A percentile compares a stretch with the other conserved stretches of the same genome.
Evolutionary conservation across 1,284 basidiomycete genomes (phyloP).

Genomic region (Takashimella tepidaria): DNA sequence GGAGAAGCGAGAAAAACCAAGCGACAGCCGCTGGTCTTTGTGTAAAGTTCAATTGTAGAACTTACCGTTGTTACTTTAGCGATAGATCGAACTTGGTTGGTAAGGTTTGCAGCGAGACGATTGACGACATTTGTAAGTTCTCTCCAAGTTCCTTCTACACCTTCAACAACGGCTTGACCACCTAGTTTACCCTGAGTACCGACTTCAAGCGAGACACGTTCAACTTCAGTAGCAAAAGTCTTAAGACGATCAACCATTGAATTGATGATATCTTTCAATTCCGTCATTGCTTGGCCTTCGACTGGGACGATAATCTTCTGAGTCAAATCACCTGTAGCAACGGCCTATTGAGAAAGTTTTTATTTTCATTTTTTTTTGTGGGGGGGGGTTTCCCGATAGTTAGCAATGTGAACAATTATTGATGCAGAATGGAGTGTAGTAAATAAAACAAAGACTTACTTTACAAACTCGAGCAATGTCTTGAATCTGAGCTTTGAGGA

Average conservation of each 20-base stretch:
- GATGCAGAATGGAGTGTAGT: too few relatives aligned
- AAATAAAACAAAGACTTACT: constrained; percentile 37
- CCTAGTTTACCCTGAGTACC: constrained; percentile 89
- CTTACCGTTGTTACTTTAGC: constrained; percentile 81
- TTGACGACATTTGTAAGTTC: constrained; percentile 87
- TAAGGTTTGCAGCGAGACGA: constrained; percentile 88
- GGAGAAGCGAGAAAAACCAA: too few relatives aligned
- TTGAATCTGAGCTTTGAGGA: constrained; percentile 83
- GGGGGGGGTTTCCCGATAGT: too few relatives aligned
- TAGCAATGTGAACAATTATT: too few relatives aligned
- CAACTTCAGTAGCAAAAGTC: constrained; percentile 53
- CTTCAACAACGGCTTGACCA: constrained; percentile 85
- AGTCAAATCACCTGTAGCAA: constrained; percentile 86
- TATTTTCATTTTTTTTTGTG: background rate
- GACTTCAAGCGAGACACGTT: constrained; percentile 70
- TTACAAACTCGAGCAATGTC: constrained; percentile 90
- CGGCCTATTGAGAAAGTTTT: constrained; percentile 54
- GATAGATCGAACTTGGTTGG: constrained; percentile 90
- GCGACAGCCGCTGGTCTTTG: background rate
- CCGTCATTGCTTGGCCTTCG: constrained; percentile 93
- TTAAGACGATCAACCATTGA: constrained; percentile 70
- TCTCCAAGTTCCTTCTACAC: constrained; percentile 91
- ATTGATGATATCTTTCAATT: constrained; percentile 97
- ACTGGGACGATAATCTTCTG: constrained; percentile 97
- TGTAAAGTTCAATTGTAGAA: background rate